phyloP scores from a whole-genome alignment of 768 basidiomycete species.

The Psilocybe subaeruginosa region DNA sequence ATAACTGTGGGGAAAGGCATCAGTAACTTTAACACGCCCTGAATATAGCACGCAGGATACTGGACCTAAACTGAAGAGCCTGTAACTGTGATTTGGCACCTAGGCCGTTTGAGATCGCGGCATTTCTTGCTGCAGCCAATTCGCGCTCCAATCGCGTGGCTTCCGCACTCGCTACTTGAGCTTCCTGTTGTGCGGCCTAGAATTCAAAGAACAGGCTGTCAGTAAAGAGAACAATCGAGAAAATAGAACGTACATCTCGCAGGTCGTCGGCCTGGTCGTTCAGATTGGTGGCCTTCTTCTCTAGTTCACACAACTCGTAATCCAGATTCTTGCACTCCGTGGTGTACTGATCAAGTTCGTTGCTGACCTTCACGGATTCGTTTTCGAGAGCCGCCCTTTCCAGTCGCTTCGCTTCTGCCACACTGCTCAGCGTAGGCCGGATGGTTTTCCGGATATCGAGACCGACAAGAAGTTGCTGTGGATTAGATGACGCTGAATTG shows the following conservation, averaged over 20 bases:
- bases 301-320: slow-evolving; percentile 73
- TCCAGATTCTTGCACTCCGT: slow-evolving; percentile 82
- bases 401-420: slow-evolving; percentile 73
- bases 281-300: slow-evolving; percentile 70
- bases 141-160: slow-evolving; percentile 71
- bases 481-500: slow-evolving; percentile 75
- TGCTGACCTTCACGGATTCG: slow-evolving; percentile 78
- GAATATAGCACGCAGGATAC: slow-evolving; percentile 3
- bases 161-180: slow-evolving; percentile 65
- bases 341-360: slow-evolving; percentile 78
- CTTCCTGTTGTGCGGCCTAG: slow-evolving; percentile 80
- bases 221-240: background rate
- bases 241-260: slow-evolving; percentile 59
- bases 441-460: slow-evolving; percentile 72
- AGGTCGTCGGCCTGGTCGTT: slow-evolving; percentile 82
- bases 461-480: slow-evolving; percentile 68
- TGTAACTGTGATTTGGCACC: slow-evolving; percentile 81
- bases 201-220: slow-evolving; percentile 9
- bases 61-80: slow-evolving; percentile 69
- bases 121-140: slow-evolving; percentile 72
- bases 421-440: slow-evolving; percentile 73
- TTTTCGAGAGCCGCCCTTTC: slow-evolving; percentile 75
- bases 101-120: slow-evolving; percentile 80
- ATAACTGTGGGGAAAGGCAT: slow-evolving; percentile 47
- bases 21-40: slow-evolving; percentile 3